A percentile compares a stretch with the other conserved stretches of the same genome.
phyloP scores from a whole-genome alignment of 805 yeast species.

The Wickerhamomyces strasburgensis region DNA sequence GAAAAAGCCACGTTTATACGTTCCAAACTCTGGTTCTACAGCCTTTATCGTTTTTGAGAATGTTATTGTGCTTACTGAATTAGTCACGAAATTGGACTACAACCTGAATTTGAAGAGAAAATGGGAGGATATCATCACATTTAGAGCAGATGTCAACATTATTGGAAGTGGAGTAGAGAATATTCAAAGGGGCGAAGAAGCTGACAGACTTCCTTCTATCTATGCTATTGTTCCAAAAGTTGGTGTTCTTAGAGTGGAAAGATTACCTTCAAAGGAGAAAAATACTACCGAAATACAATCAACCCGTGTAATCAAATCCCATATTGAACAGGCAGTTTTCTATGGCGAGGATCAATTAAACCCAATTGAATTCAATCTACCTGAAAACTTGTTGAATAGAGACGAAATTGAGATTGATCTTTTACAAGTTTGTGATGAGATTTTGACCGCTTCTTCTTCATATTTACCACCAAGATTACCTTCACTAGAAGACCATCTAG shows the following conservation, averaged over 20 bases:
- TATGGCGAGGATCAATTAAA: conserved; percentile 40
- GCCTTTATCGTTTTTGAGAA: conserved; percentile 57
- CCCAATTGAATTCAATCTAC: conserved; percentile 46
- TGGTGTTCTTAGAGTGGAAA: conserved; percentile 60
- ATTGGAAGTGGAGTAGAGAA: conserved; percentile 58
- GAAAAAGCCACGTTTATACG: conserved; percentile 42
- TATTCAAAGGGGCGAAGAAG: conserved; percentile 20
- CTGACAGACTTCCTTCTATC: conserved; percentile 39
- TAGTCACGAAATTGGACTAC: conserved; percentile 35
- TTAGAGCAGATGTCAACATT: conserved; percentile 48
- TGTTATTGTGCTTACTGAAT: conserved; percentile 63
- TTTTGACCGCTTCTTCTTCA: conserved; percentile 49
- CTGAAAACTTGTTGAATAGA: conserved; percentile 38
- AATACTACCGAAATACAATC: conserved; percentile 19
- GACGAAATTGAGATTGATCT: conserved; percentile 50
- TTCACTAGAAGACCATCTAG: conserved; percentile 46
- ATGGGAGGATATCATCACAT: conserved; percentile 78
- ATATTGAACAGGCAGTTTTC: conserved; percentile 80
- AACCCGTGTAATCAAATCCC: conserved; percentile 50
- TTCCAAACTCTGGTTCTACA: conserved; percentile 55
- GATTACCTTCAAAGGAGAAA: conserved; percentile 26
- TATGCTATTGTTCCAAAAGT: conserved; percentile 44
- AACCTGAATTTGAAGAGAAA: conserved; percentile 35
- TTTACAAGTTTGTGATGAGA: conserved; percentile 44
- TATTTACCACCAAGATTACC: conserved; percentile 52